Percentiles rank a stretch among this genome's conserved stretches.
Conservation (phyloP, 2,329 filamentous ascomycete species). For the Mollisia scopiformis region DNA sequence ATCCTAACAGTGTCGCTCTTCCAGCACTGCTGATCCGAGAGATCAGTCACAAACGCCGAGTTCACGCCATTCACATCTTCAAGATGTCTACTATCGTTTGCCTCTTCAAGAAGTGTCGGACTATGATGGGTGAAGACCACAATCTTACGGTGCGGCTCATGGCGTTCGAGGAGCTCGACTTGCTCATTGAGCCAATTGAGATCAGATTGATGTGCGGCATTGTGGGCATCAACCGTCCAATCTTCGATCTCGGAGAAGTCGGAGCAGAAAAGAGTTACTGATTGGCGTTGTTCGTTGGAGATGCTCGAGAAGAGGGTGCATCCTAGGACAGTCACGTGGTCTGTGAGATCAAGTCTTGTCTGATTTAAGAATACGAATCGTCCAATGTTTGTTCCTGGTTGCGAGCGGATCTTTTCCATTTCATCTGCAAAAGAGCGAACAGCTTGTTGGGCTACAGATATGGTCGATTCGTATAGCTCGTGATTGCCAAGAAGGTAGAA, state of each 20-base stretch:
- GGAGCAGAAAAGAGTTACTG: conserved; percentile 9
- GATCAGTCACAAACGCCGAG: conserved; percentile 56
- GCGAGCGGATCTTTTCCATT: conserved; percentile 15
- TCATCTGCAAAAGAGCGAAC: conserved; percentile 8
- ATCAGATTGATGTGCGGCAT: conserved; percentile 28
- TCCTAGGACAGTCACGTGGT: conserved; percentile 44
- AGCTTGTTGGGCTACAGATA: conserved; percentile 1
- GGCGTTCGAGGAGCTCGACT: conserved; percentile 33
- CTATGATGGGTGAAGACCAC: conserved; percentile 44
- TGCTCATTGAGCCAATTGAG: conserved; percentile 44
- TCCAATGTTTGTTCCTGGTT: conserved; percentile 7
- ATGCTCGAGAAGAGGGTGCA: conserved; percentile 41
- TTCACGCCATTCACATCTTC: conserved; percentile 25
- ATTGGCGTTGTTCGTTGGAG: conserved; percentile 38
- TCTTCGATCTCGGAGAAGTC: conserved; percentile 18
- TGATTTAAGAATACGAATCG: conserved; percentile 42
- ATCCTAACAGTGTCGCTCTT: conserved; percentile 37
- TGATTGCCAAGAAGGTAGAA: conserved; percentile 17
- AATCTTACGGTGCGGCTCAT: conserved; percentile 39
- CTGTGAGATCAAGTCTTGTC: conserved; percentile 41
- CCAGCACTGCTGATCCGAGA: conserved; percentile 36
- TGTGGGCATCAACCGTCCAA: neutral
- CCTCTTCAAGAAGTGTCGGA: conserved; percentile 26
- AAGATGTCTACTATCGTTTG: conserved; percentile 13
- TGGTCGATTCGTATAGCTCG: conserved; percentile 9